These are phyloP conservation scores for Saururus chinensis DNA, from an alignment of 164 flowering plant species.

Conservation along the genomic window DNA sequence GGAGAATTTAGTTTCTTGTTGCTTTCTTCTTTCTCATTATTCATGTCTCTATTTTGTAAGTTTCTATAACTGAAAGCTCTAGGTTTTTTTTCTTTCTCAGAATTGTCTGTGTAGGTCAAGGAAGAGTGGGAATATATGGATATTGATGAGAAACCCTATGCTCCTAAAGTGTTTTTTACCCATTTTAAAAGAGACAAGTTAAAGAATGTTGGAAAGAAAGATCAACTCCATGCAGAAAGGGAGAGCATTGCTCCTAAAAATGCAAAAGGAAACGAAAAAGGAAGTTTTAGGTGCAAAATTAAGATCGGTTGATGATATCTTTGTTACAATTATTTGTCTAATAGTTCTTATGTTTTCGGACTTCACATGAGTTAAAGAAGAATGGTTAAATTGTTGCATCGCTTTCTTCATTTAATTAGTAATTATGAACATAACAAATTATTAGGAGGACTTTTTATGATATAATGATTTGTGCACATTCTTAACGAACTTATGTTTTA, in stretches of 20 bases:
- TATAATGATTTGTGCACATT: too few relatives aligned
- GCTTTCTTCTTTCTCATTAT: not conserved
- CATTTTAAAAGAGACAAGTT: constrained; percentile 24
- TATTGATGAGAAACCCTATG: constrained; percentile 19
- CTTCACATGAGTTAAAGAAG: too few relatives aligned
- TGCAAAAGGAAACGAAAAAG: constrained; percentile 26
- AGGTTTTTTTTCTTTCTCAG: constrained; percentile 8
- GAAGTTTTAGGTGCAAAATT: constrained; percentile 33
- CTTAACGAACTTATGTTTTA: too few relatives aligned
- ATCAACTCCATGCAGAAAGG: constrained; percentile 15
- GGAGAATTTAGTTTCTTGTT: not conserved
- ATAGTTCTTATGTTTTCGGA: too few relatives aligned
- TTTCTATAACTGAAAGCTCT: not conserved
- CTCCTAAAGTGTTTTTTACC: constrained; percentile 19
- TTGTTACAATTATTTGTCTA: not conserved
- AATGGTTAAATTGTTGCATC: too few relatives aligned
- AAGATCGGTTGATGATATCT: constrained; percentile 9
- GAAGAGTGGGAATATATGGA: constrained; percentile 26
- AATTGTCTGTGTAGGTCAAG: constrained; percentile 30
- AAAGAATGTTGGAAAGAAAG: constrained; percentile 20
- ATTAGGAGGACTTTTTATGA: too few relatives aligned
- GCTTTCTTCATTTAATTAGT: too few relatives aligned
- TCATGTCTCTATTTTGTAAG: not conserved
- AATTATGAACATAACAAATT: too few relatives aligned
- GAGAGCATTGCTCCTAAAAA: constrained; percentile 13